Evolutionary conservation across 2,329 filamentous ascomycete species (phyloP), one percentile per base, ranked within the genome.

Genomic region (Paecilomyces sp.): DNA sequence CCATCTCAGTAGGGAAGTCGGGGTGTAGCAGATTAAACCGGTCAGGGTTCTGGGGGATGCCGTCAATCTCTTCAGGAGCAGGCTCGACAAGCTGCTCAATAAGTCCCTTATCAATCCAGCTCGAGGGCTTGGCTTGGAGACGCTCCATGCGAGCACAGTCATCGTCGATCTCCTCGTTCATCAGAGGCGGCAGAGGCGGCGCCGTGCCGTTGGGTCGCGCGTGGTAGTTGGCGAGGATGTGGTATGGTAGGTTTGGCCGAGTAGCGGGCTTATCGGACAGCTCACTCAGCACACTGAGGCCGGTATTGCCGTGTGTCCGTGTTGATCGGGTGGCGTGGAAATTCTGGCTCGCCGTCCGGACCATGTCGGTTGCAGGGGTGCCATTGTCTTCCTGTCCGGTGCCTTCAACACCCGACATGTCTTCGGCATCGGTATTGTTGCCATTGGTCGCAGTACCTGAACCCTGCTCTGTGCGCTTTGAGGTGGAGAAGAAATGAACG

Each of bases 281-380:
- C 61, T 85, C 82, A 12, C 80, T 81, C 50, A 87, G 76, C 6
- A 83, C 79, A 56, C 80, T 83, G 58, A 83, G 77, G 5, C 80
- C 77, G 63, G 82, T 76, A 70, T 83, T 75, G 58, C 80, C 80
- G 58, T 80, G 80, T 5, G 77, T 81, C 53, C 79, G 76, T 7
- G 78, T 81, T 5, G 77, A 84, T 51, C 72, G 83, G 68, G 78
- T 88, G 73, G 72, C 83, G 75, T 82, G 79, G 65, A 74, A 76
- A 52, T 83, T 85, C 59, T 83, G 82, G 58, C 81, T 84, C 22
- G 83, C 78, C 12, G 83, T 83, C 47, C 85, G 82, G 56, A 83
- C 81, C 85, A 88, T 88, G 58, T 85, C 84, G 3, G 79, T 72
- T 1, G 82, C 72, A 0, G 75, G 72, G 7, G 76, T 77, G 53